Evolutionary conservation across 148 eudicot species (phyloP).

Genomic region (Suaeda aralocaspica): DNA sequence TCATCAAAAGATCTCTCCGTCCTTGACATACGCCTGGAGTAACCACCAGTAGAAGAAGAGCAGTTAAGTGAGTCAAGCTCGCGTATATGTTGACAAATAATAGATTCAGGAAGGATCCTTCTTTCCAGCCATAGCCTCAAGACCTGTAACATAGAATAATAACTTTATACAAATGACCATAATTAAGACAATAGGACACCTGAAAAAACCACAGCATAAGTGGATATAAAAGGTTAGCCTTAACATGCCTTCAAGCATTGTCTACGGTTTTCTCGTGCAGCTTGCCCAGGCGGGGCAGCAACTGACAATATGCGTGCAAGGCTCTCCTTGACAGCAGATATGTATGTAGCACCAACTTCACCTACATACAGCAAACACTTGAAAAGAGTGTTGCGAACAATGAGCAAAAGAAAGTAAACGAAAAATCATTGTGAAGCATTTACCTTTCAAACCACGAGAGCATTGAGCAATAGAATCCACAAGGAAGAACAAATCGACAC

Average conservation of each 20-base stretch:
- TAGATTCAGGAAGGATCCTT: constrained; percentile 71
- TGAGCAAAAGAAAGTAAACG: not conserved
- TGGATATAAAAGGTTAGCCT: not conserved
- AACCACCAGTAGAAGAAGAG: constrained; percentile 51
- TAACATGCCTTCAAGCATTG: constrained; percentile 89
- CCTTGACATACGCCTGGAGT: constrained; percentile 64
- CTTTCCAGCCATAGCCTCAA: constrained; percentile 90
- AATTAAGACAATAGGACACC: not conserved
- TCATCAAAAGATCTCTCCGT: constrained; percentile 95
- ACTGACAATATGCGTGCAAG: constrained; percentile 76
- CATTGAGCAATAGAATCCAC: constrained; percentile 91
- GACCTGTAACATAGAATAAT: constrained; percentile 47
- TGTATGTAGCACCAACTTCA: constrained; percentile 58
- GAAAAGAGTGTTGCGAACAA: not conserved
- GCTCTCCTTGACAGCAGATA: constrained; percentile 67
- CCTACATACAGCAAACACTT: constrained; percentile 40
- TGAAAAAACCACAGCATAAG: constrained; percentile 1
- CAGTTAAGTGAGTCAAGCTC: constrained; percentile 67
- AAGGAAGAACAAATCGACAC: constrained; percentile 92
- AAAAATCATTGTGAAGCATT: not conserved
- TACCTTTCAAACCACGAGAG: constrained; percentile 78
- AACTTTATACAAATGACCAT: not conserved
- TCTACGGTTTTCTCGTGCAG: constrained; percentile 79
- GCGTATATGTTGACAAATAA: constrained; percentile 69
- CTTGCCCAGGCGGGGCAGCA: constrained; percentile 97